Conservation (phyloP, 2,329 filamentous ascomycete species). For the Ascochyta rabiei region DNA sequence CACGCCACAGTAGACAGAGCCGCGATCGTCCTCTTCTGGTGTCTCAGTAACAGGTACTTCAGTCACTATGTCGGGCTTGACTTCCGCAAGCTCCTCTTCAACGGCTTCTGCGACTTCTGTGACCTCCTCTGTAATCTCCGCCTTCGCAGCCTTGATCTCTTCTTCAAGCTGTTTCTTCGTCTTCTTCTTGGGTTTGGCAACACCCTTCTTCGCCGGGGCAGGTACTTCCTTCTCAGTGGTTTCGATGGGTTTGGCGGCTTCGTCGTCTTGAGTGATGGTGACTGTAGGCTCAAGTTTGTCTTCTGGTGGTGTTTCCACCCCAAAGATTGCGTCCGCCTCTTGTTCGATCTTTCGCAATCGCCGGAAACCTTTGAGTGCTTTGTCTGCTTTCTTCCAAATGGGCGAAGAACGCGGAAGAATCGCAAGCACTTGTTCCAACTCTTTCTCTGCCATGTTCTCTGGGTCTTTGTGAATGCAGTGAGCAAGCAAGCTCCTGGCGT, state of each 20-base stretch:
- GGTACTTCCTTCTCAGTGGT: conserved; percentile 41
- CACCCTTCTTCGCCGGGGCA: conserved; percentile 42
- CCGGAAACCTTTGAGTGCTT: conserved; percentile 60
- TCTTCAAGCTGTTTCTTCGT: conserved; percentile 78
- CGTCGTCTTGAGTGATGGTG: conserved; percentile 52
- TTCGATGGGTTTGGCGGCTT: conserved; percentile 44
- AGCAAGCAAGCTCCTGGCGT: conserved; percentile 55
- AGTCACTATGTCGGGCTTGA: conserved; percentile 27
- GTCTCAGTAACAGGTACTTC: conserved; percentile 40
- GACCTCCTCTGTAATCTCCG: conserved; percentile 53
- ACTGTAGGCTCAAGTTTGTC: conserved; percentile 49
- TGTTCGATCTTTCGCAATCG: conserved; percentile 79
- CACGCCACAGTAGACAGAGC: conserved; percentile 65
- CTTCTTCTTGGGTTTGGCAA: conserved; percentile 71
- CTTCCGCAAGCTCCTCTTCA: conserved; percentile 40
- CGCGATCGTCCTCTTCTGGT: conserved; percentile 47
- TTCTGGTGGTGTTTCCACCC: conserved; percentile 53
- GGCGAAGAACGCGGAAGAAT: conserved; percentile 62
- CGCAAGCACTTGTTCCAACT: conserved; percentile 61
- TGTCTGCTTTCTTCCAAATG: conserved; percentile 77
- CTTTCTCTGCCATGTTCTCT: conserved; percentile 70
- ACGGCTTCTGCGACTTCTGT: conserved; percentile 51
- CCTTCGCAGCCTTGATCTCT: conserved; percentile 46
- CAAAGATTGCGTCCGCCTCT: conserved; percentile 76
- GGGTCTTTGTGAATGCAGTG: conserved; percentile 65